Percentiles rank a stretch among this genome's conserved stretches.
phyloP scores from a whole-genome alignment of 441 rosid species.

The Arabidopsis lyrata region DNA sequence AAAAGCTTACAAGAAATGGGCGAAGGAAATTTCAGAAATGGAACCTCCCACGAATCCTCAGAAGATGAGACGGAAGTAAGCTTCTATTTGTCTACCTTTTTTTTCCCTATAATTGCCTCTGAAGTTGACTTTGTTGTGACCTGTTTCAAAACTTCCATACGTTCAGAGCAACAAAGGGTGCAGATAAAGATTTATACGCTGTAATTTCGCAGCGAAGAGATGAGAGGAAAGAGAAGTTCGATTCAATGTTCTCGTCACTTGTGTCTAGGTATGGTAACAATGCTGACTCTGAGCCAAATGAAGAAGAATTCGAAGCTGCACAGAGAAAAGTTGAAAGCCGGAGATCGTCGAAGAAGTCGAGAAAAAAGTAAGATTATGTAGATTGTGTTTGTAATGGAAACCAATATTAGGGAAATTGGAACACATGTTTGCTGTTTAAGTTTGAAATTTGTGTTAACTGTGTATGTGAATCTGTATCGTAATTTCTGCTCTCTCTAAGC shows the following conservation, averaged over 20 bases:
- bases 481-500: neutral
- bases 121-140: neutral
- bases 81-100: slow-evolving; percentile 6
- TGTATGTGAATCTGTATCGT: slow-evolving; percentile 2
- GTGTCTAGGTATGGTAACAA: slow-evolving; percentile 74
- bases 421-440: slow-evolving; percentile 5
- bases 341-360: slow-evolving; percentile 63
- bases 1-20: slow-evolving; percentile 87
- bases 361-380: slow-evolving; percentile 37
- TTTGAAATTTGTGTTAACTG: neutral
- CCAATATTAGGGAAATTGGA: neutral
- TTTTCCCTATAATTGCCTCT: neutral
- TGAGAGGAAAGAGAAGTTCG: slow-evolving; percentile 71
- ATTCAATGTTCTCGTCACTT: slow-evolving; percentile 86
- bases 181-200: slow-evolving; percentile 65
- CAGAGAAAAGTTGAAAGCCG: slow-evolving; percentile 66
- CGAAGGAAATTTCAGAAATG: slow-evolving; percentile 64
- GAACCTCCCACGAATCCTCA: slow-evolving; percentile 77
- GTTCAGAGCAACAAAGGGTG: slow-evolving; percentile 52
- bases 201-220: slow-evolving; percentile 65
- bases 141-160: neutral
- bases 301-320: slow-evolving; percentile 94
- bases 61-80: slow-evolving; percentile 64
- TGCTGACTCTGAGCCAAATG: slow-evolving; percentile 67
- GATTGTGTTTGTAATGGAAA: slow-evolving; percentile 24